Evolutionary conservation across 345 rosid species (phyloP), one percentile per base, ranked within the genome.

Genomic region (Zanthoxylum bungeanum): DNA sequence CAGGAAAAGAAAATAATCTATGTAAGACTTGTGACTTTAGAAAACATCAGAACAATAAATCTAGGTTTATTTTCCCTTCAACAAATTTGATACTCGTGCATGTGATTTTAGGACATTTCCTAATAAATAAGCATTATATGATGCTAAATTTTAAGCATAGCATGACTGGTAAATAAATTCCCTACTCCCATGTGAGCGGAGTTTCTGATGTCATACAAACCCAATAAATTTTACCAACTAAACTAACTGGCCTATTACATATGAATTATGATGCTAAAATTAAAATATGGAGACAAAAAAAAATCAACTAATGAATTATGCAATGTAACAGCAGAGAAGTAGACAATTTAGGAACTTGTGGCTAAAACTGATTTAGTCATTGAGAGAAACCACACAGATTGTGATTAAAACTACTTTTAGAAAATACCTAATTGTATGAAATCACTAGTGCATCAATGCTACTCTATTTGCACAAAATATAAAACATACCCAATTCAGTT

Each of bases 401-500:
- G 9, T 5, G 42, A 46, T 47, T 47, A 30, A 47, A 49, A 47
- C 19, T 65, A 27, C 17, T 47, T 30, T 10, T 9, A 24, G n/a
- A n/a, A n/a, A n/a, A n/a, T n/a, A n/a, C n/a, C n/a, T n/a, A n/a
- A n/a, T n/a, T n/a, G n/a, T n/a, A n/a, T n/a, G n/a, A n/a, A n/a
- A n/a, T n/a, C 44, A 33, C 11, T 25, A 3, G 0, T 5, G 7
- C 44, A 24, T 57, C 39, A 72, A 68, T 60, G 53, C 53, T 30
- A 4, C 27, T 30, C 58, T 60, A 50, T 46, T 33, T 52, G 73
- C 27, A 53, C 31, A 71, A 12, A 39, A 10, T 42, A 51, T 42
- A 51, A 60, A 5, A 62, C 40, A 69, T 50, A 3, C 71, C 44
- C 70, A 40, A 50, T 58, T 64, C 63, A 67, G 57, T 63, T 66